These are phyloP conservation scores for Penicillium coffeae DNA, from an alignment of 495 filamentous ascomycete species.

Conservation along the genomic window DNA sequence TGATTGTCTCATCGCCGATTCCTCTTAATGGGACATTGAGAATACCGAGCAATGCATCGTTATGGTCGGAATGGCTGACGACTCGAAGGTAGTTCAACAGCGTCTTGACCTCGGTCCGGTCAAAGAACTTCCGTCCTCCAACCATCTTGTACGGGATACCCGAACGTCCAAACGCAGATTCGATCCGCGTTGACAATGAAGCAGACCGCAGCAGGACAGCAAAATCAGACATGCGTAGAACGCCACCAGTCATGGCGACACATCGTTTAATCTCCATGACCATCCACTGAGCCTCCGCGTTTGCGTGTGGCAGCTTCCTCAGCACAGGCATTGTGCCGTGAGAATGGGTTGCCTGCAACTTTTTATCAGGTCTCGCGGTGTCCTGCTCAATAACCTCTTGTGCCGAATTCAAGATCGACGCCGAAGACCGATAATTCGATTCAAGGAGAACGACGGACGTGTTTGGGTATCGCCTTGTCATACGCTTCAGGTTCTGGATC, in stretches of 20 bases:
- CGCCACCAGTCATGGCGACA: slow-evolving; percentile 63
- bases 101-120: slow-evolving; percentile 84
- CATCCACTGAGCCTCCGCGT: slow-evolving; percentile 81
- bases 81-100: slow-evolving; percentile 87
- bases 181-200: slow-evolving; percentile 76
- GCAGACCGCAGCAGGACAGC: slow-evolving; percentile 86
- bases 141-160: slow-evolving; percentile 95
- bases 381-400: slow-evolving; percentile 92
- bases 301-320: slow-evolving; percentile 67
- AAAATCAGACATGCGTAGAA: slow-evolving; percentile 73
- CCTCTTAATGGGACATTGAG: slow-evolving; percentile 81
- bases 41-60: slow-evolving; percentile 79
- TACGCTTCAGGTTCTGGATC: slow-evolving; percentile 78
- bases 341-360: slow-evolving; percentile 73
- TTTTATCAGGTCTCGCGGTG: slow-evolving; percentile 69
- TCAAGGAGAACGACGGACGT: slow-evolving; percentile 83
- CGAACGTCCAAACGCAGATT: slow-evolving; percentile 75
- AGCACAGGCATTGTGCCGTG: slow-evolving; percentile 81
- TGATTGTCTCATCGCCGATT: slow-evolving; percentile 79
- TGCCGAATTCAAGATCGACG: slow-evolving; percentile 78
- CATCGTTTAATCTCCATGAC: slow-evolving; percentile 77
- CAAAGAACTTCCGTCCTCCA: slow-evolving; percentile 87
- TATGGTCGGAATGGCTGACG: slow-evolving; percentile 80
- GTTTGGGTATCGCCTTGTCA: slow-evolving; percentile 71
- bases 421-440: slow-evolving; percentile 93